phyloP scores from a whole-genome alignment of 352 stramenopile genomes.

The Globisporangium solare region DNA sequence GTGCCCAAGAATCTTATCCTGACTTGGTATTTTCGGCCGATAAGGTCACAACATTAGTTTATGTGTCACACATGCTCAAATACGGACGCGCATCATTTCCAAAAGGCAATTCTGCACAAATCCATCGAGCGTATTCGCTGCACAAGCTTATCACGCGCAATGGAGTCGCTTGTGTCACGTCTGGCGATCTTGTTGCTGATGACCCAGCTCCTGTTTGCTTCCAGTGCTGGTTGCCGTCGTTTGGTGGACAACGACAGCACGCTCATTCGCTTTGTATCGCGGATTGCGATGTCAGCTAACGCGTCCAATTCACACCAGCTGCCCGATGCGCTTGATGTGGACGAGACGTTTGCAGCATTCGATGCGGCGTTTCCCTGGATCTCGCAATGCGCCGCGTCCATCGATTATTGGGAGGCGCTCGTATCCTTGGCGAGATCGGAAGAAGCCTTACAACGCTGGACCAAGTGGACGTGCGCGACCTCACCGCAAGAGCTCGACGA shows the following conservation, averaged over 20 bases:
- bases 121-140: too few species aligned
- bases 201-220: neutral
- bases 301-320: neutral
- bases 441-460: neutral
- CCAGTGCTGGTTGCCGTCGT: neutral
- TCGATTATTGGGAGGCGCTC: neutral
- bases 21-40: too few species aligned
- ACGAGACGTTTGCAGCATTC: neutral
- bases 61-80: too few species aligned
- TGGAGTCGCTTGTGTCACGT: too few species aligned
- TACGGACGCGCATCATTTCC: too few species aligned
- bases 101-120: too few species aligned
- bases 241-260: neutral
- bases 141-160: too few species aligned
- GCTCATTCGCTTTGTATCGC: neutral
- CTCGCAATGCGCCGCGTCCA: slow-evolving; percentile 1
- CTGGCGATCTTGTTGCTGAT: neutral
- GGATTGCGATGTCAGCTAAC: neutral
- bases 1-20: too few species aligned
- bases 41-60: too few species aligned
- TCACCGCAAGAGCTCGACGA: slow-evolving; percentile 1
- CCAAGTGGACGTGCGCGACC: too few species aligned
- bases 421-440: neutral
- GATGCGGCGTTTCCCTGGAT: neutral
- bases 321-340: neutral